Percentiles rank a stretch among this genome's conserved stretches.
Conservation (phyloP, 495 filamentous ascomycete genomes). For the Tuber microsphaerosporum region DNA sequence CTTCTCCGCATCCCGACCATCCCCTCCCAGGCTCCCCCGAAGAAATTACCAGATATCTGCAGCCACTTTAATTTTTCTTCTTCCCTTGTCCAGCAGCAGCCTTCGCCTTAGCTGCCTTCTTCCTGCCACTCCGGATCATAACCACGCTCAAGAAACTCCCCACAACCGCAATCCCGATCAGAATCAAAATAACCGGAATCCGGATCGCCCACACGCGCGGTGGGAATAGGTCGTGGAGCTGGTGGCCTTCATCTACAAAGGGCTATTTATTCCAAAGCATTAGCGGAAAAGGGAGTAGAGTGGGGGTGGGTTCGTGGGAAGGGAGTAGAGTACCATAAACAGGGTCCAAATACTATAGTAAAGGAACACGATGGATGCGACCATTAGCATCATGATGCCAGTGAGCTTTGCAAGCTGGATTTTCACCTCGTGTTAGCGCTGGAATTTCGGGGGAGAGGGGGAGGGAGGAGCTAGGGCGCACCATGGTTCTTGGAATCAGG, state of each 20-base stretch:
- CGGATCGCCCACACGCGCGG: conserved; percentile 98
- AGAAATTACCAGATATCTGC: neutral
- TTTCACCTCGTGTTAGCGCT: neutral
- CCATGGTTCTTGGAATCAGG: neutral
- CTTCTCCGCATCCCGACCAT: neutral
- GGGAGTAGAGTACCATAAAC: conserved; percentile 64
- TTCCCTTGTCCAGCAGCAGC: conserved; percentile 63
- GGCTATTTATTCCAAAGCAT: conserved; percentile 57
- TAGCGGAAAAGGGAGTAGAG: conserved; percentile 5
- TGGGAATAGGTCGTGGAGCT: conserved; percentile 89
- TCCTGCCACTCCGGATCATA: conserved; percentile 97
- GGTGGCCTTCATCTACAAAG: conserved; percentile 91
- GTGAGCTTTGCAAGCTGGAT: conserved; percentile 86
- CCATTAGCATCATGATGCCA: conserved; percentile 94
- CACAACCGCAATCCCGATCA: conserved; percentile 86
- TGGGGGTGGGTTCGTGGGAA: neutral
- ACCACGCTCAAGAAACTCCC: conserved; percentile 93
- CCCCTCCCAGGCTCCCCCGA: neutral
- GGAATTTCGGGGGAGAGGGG: neutral
- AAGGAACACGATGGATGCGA: conserved; percentile 88
- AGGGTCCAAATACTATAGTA: conserved; percentile 99
- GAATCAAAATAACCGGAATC: conserved; percentile 90
- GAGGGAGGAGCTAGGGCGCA: neutral
- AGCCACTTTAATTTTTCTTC: conserved; percentile 48
- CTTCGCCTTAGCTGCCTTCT: conserved; percentile 90